These are phyloP conservation scores for Dalechampia spathulata DNA, from an alignment of 441 rosid genomes.

Conservation along the genomic window DNA sequence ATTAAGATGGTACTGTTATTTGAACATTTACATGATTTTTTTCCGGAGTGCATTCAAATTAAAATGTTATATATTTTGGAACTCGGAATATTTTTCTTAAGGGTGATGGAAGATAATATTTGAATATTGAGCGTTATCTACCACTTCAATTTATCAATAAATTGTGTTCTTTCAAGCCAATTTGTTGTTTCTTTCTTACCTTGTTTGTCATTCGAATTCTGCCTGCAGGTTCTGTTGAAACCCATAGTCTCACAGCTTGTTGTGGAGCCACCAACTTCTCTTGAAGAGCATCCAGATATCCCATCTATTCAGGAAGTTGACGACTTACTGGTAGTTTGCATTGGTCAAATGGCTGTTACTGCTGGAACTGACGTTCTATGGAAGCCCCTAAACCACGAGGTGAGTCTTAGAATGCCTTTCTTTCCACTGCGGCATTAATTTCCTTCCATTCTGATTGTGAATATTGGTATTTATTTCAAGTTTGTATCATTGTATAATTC, in stretches of 20 bases:
- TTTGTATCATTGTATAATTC: background rate
- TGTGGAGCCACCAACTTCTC: constrained; percentile 51
- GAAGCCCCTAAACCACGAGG: constrained; percentile 97
- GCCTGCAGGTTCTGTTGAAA: constrained; percentile 62
- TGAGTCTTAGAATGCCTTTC: constrained; percentile 16
- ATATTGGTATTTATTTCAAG: background rate
- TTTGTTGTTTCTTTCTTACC: constrained; percentile 5
- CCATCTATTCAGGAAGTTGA: constrained; percentile 75
- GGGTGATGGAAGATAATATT: background rate
- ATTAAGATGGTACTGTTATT: too few relatives aligned
- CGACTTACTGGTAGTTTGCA: constrained; percentile 61
- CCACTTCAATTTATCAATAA: background rate
- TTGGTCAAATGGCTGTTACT: constrained; percentile 95
- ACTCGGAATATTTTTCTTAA: background rate
- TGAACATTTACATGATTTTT: too few relatives aligned
- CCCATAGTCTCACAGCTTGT: constrained; percentile 79
- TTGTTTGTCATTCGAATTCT: constrained; percentile 7
- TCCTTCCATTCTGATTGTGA: background rate
- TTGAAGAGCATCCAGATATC: constrained; percentile 45
- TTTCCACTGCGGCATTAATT: background rate
- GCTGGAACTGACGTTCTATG: constrained; percentile 90
- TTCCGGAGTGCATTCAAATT: too few relatives aligned
- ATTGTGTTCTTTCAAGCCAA: background rate
- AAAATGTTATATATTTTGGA: background rate
- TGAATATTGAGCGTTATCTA: background rate